Evolutionary conservation across 257 asterid species (phyloP).

Genomic region (Gardenia jasminoides): DNA sequence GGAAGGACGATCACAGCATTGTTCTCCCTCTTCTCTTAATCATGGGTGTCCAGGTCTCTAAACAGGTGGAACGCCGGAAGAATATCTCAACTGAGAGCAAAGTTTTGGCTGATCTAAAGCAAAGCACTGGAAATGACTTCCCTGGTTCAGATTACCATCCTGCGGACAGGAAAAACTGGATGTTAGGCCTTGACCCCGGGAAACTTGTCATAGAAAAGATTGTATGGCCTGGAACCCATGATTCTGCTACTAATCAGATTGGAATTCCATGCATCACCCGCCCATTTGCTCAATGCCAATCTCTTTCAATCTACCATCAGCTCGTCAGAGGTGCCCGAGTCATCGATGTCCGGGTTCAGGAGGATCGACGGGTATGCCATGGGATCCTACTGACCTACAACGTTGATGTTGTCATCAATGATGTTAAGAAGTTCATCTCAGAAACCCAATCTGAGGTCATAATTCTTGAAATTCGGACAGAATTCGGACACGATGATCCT

Average conservation of each 20-base stretch:
- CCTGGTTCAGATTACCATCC: slow-evolving; percentile 70
- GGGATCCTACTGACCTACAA: slow-evolving; percentile 61
- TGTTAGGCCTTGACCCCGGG: slow-evolving; percentile 50
- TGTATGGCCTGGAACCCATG: slow-evolving; percentile 96
- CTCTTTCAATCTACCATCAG: slow-evolving; percentile 71
- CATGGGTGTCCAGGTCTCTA: slow-evolving; percentile 68
- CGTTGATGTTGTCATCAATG: slow-evolving; percentile 60
- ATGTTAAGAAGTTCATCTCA: slow-evolving; percentile 52
- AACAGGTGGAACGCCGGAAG: slow-evolving; percentile 57
- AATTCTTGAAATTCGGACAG: slow-evolving; percentile 77
- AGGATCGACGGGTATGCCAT: slow-evolving; percentile 72
- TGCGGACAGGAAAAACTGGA: slow-evolving; percentile 70
- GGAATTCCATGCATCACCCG: slow-evolving; percentile 72
- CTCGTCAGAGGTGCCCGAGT: slow-evolving; percentile 63
- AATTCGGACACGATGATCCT: slow-evolving; percentile 85
- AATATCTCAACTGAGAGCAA: slow-evolving; percentile 53
- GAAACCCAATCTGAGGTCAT: slow-evolving; percentile 76
- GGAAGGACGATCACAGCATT: not conserved
- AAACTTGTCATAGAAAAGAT: slow-evolving; percentile 54
- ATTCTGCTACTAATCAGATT: slow-evolving; percentile 82
- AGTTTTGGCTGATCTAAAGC: slow-evolving; percentile 41
- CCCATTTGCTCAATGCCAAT: slow-evolving; percentile 79
- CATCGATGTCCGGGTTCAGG: slow-evolving; percentile 75
- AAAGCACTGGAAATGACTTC: slow-evolving; percentile 36
- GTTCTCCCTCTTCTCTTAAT: not conserved